Conservation (phyloP, 2,329 filamentous ascomycete genomes). For the Pleurostoma richardsiae region DNA sequence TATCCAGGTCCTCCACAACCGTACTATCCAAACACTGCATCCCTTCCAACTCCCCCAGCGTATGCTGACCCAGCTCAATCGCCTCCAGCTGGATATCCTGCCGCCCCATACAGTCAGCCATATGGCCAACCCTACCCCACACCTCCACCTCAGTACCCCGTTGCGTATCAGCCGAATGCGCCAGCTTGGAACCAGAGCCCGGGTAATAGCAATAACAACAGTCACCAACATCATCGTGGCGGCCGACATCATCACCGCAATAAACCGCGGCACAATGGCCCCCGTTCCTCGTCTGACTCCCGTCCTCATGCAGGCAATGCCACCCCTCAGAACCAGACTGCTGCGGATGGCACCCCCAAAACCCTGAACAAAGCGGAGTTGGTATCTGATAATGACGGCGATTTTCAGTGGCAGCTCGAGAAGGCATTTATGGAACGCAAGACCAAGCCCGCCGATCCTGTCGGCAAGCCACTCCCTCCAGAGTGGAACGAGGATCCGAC, state of each 20-base stretch:
- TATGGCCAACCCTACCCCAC: neutral
- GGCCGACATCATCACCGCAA: neutral
- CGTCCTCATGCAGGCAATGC: too few species aligned
- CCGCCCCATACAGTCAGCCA: slow-evolving; percentile 1
- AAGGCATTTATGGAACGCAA: slow-evolving; percentile 30
- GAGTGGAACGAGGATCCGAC: slow-evolving; percentile 39
- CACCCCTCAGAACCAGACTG: too few species aligned
- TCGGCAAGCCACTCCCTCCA: slow-evolving; percentile 37
- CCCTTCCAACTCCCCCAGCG: slow-evolving; percentile 4
- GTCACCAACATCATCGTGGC: neutral
- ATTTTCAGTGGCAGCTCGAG: slow-evolving; percentile 32
- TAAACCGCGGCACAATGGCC: neutral
- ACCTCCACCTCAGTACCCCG: neutral
- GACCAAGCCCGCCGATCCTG: slow-evolving; percentile 35
- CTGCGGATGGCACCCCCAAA: too few species aligned
- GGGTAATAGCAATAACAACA: neutral
- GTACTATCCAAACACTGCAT: slow-evolving; percentile 2
- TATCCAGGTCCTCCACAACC: slow-evolving; percentile 6
- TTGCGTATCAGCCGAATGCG: neutral
- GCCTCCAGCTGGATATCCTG: slow-evolving; percentile 4
- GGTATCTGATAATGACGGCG: slow-evolving; percentile 17
- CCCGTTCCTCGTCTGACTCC: too few species aligned
- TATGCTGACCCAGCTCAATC: slow-evolving; percentile 4
- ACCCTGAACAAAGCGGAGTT: slow-evolving; percentile 1
- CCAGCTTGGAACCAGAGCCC: slow-evolving; percentile 8